These are phyloP conservation scores for Telopea speciosissima DNA, from an alignment of 177 flowering plant species.

Conservation along the genomic window DNA sequence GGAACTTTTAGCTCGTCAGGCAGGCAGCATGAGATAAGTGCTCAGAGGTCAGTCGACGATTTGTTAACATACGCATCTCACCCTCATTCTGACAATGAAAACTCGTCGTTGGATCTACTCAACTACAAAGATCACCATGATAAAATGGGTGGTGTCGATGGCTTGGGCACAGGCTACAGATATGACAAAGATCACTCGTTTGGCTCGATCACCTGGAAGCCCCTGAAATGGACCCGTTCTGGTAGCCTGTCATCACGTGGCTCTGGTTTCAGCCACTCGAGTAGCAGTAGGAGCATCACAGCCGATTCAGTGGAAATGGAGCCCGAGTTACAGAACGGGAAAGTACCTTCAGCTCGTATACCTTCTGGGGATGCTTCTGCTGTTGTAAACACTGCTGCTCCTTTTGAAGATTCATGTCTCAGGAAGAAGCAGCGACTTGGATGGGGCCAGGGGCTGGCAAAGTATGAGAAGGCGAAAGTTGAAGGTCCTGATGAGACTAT, in stretches of 20 bases:
- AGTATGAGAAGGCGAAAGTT: slow-evolving; percentile 86
- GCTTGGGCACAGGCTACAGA: slow-evolving; percentile 40
- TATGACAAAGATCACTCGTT: slow-evolving; percentile 43
- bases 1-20: slow-evolving; percentile 22
- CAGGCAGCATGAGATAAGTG: slow-evolving; percentile 27
- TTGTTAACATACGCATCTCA: slow-evolving; percentile 28
- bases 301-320: slow-evolving; percentile 44
- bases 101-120: slow-evolving; percentile 32
- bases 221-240: slow-evolving; percentile 71
- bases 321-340: slow-evolving; percentile 33
- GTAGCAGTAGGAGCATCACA: slow-evolving; percentile 57
- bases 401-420: slow-evolving; percentile 45
- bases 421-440: slow-evolving; percentile 92
- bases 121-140: slow-evolving; percentile 45
- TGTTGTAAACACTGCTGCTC: slow-evolving; percentile 27
- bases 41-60: slow-evolving; percentile 47
- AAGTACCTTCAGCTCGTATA: slow-evolving; percentile 37
- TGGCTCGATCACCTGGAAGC: slow-evolving; percentile 63
- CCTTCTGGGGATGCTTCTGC: slow-evolving; percentile 55
- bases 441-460: slow-evolving; percentile 99
- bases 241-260: slow-evolving; percentile 80
- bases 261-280: slow-evolving; percentile 70
- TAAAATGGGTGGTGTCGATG: slow-evolving; percentile 40
- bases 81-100: slow-evolving; percentile 39
- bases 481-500: slow-evolving; percentile 57